Evolutionary conservation across 2,329 filamentous ascomycete genomes (phyloP).

Genomic region (Pseudogymnoascus pannorum): DNA sequence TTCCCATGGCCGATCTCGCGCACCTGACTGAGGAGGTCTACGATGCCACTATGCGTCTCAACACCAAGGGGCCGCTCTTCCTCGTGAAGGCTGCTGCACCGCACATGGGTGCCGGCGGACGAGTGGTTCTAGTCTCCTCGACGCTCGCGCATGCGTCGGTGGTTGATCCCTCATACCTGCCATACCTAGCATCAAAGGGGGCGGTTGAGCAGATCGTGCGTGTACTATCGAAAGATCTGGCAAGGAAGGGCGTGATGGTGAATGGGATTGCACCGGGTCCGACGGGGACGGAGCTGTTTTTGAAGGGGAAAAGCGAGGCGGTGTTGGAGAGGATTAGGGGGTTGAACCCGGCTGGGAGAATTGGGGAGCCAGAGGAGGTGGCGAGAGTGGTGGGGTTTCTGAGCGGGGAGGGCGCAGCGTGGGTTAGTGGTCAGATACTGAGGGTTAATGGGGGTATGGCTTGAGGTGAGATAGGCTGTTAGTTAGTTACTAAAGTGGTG

Average conservation of each 20-base stretch:
- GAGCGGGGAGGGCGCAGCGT: constrained; percentile 26
- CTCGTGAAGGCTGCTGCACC: constrained; percentile 44
- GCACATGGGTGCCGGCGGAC: constrained; percentile 41
- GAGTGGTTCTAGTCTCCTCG: constrained; percentile 48
- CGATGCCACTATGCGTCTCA: constrained; percentile 42
- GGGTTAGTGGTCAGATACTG: constrained; percentile 37
- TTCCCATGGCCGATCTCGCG: constrained; percentile 43
- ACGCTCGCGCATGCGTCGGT: constrained; percentile 31
- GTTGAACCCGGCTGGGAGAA: constrained; percentile 36
- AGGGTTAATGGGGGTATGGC: constrained; percentile 34
- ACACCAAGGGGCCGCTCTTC: constrained; percentile 52
- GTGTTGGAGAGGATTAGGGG: constrained; percentile 34
- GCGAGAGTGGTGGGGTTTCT: constrained; percentile 38
- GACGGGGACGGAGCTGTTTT: constrained; percentile 44
- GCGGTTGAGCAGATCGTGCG: constrained; percentile 48
- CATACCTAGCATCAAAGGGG: constrained; percentile 44
- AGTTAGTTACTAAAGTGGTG: not conserved
- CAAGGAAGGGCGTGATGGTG: constrained; percentile 39
- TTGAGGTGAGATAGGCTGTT: not conserved
- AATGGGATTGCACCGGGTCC: constrained; percentile 46
- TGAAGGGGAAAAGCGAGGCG: constrained; percentile 35
- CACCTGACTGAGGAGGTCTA: constrained; percentile 43
- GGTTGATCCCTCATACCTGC: constrained; percentile 36
- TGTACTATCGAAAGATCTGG: constrained; percentile 44
- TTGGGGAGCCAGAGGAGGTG: constrained; percentile 42